Evolutionary conservation across 305 asterid genomes (phyloP), one percentile per base, ranked within the genome.

Genomic region (Stenogyne calaminthoides): DNA sequence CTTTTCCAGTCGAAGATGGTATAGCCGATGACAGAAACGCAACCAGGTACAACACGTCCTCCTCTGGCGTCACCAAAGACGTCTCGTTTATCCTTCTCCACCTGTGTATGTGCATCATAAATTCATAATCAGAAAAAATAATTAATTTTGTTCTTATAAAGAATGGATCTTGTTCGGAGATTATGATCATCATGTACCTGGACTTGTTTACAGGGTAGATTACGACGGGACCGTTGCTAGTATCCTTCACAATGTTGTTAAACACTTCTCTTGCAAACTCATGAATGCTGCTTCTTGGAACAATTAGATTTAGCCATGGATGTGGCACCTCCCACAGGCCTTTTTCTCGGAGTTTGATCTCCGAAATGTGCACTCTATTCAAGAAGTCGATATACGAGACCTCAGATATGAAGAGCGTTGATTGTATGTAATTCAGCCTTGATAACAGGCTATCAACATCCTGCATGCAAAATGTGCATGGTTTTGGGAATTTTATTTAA

Each of bases 291-390:
- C 86, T 87, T 81, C 78, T 88, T 51, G 98, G 99, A 61, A 95
- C 74, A 20, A 92, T 83, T 36, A 95, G 92, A 75, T 92, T 95
- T 34, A 95, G 76, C 99, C 99, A 95, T 4, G 99, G 98, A 74
- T 95, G 99, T 14, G 97, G 96, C 34, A 95, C 81, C 9, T 95
- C 97, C 99, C 99, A 90, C 79, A 95, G n/a, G 5, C 98, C 93
- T 46, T 87, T 83, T 64, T 81, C 85, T 9, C 83, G 72, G 22
- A 92, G 94, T 77, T 85, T 90, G 63, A 82, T 77, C 78, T 90
- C 99, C 0, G 94, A 83, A 4, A 78, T 76, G 52, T 95, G 97
- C 0, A 92, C 97, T 73, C 99, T 84, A 55, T 95, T 91, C 9
- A 95, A 78, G 76, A 92, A 95, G 32, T 90, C 88, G 8, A 86